These are phyloP conservation scores for Podospora pseudoanserina DNA, from an alignment of 495 filamentous ascomycete species.

Conservation along the genomic window DNA sequence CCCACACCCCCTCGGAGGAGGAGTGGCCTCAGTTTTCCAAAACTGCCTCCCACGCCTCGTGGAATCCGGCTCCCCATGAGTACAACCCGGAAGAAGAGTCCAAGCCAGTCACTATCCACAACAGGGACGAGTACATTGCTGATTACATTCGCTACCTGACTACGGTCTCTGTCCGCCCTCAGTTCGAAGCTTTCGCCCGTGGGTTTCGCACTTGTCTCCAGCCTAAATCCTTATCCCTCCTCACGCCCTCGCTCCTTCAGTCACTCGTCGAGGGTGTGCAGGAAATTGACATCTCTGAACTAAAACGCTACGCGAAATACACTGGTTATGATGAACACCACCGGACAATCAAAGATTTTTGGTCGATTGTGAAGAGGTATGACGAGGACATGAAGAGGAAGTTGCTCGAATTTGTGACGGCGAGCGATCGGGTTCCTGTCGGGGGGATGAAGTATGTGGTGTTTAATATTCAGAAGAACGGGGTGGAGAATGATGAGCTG, in stretches of 20 bases:
- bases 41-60: constrained; percentile 12
- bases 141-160: constrained; percentile 88
- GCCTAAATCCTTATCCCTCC: constrained; percentile 62
- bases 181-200: constrained; percentile 73
- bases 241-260: constrained; percentile 67
- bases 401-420: constrained; percentile 91
- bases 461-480: constrained; percentile 81
- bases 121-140: constrained; percentile 72
- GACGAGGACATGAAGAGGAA: constrained; percentile 63
- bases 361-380: constrained; percentile 69
- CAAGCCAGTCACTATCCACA: constrained; percentile 66
- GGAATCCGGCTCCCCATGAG: constrained; percentile 27
- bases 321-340: constrained; percentile 71
- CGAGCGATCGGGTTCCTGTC: constrained; percentile 83
- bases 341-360: constrained; percentile 72
- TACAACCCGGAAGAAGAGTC: constrained; percentile 47
- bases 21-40: constrained; percentile 43
- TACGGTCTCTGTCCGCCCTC: constrained; percentile 67
- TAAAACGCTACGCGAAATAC: constrained; percentile 68
- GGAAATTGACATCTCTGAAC: constrained; percentile 67
- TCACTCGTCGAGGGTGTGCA: constrained; percentile 76
- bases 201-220: constrained; percentile 80
- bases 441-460: constrained; percentile 73
- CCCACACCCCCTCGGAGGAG: constrained; percentile 9
- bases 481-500: constrained; percentile 53